These are phyloP conservation scores for Dictyostelium citrinum DNA, from an alignment of 78 protist genomes.

Conservation along the genomic window DNA sequence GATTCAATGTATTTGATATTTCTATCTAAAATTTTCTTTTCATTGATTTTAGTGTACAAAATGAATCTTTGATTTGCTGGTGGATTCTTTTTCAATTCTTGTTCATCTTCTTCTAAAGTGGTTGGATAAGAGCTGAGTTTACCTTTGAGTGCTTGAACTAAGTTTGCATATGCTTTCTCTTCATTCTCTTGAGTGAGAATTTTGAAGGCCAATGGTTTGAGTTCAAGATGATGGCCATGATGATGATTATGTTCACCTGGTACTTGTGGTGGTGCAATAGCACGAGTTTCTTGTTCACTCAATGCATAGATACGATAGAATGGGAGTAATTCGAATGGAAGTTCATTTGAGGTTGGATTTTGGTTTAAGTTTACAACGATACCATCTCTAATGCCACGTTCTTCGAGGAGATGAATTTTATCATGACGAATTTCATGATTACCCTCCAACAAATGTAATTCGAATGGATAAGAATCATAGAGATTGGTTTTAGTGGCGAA, in stretches of 20 bases:
- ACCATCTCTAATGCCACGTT: constrained; percentile 17
- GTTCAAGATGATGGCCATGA: neutral
- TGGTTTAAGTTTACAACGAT: neutral
- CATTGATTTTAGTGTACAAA: constrained; percentile 23
- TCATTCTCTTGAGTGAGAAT: constrained; percentile 24
- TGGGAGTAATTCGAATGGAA: constrained; percentile 17
- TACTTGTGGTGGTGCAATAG: constrained; percentile 12
- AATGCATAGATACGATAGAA: constrained; percentile 17
- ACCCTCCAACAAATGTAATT: neutral
- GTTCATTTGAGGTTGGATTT: neutral
- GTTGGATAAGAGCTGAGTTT: constrained; percentile 15
- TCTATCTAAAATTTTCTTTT: constrained; percentile 41
- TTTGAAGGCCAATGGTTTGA: neutral
- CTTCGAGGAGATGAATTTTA: constrained; percentile 54
- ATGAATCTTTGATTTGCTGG: neutral
- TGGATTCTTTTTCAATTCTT: constrained; percentile 34
- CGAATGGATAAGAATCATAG: neutral
- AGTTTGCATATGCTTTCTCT: neutral
- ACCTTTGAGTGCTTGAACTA: neutral
- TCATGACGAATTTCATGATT: constrained; percentile 3
- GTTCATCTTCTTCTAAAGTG: constrained; percentile 30
- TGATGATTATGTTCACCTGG: constrained; percentile 10
- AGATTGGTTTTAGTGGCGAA: constrained; percentile 14
- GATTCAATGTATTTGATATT: constrained; percentile 33
- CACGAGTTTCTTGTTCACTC: neutral